A percentile compares a stretch with the other conserved stretches of the same genome.
Evolutionary conservation across 495 filamentous ascomycete species (phyloP).

Genomic region (Penicillium verhagenii): DNA sequence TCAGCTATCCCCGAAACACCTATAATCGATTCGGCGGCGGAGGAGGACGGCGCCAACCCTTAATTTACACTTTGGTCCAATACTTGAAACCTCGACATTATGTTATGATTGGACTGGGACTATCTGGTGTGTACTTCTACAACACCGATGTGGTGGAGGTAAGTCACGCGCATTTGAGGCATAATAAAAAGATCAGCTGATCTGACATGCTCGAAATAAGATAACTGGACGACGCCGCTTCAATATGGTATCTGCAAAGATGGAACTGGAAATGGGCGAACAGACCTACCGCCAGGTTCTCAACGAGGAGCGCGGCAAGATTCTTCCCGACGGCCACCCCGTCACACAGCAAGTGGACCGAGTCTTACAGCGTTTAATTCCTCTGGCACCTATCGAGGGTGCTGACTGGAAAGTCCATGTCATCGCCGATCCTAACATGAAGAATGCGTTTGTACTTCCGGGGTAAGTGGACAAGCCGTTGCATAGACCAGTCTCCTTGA

Average conservation of each 20-base stretch:
- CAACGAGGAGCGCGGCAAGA: slow-evolving; percentile 39
- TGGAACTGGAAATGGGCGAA: slow-evolving; percentile 53
- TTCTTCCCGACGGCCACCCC: slow-evolving; percentile 55
- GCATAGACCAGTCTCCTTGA: background rate
- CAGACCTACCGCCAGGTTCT: slow-evolving; percentile 53
- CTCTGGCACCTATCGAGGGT: slow-evolving; percentile 59
- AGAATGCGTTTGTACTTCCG: slow-evolving; percentile 89
- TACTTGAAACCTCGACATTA: slow-evolving; percentile 34
- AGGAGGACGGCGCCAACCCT: slow-evolving; percentile 8
- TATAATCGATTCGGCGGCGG: slow-evolving; percentile 33
- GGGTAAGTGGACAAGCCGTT: slow-evolving; percentile 43
- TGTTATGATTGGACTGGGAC: slow-evolving; percentile 29
- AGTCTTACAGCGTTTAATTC: slow-evolving; percentile 72
- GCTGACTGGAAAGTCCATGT: slow-evolving; percentile 82
- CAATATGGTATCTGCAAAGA: slow-evolving; percentile 64
- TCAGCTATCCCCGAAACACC: slow-evolving; percentile 14
- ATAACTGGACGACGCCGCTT: slow-evolving; percentile 77
- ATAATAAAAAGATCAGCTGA: too few relatives aligned
- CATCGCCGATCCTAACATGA: slow-evolving; percentile 61
- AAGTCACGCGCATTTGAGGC: slow-evolving; percentile 1
- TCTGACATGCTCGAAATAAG: slow-evolving; percentile 12
- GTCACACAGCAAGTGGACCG: slow-evolving; percentile 55
- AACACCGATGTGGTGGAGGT: slow-evolving; percentile 79
- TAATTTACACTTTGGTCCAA: slow-evolving; percentile 15
- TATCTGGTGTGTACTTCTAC: slow-evolving; percentile 60